Base-by-base conservation (phyloP, 176 grass and related monocot species). In the Oryza punctata region DNA sequence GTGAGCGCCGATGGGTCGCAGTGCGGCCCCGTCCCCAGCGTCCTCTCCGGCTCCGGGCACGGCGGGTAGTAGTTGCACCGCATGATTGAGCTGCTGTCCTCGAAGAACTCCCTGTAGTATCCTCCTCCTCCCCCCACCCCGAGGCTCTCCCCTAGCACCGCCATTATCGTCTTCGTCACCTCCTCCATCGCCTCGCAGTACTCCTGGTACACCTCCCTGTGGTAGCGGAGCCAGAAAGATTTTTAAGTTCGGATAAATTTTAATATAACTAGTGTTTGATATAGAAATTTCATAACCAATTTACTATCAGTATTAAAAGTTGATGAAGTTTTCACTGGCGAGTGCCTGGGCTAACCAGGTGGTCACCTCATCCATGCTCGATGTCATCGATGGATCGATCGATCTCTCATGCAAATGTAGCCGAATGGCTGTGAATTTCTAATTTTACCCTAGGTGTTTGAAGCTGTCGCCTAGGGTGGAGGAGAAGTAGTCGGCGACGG, bases 31-130 rank as follows among this genome's bases (percentile, higher is more conserved):
- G 92, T 97, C 7, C 94, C 95, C 63, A 90, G 86, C 65, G 90
- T 79, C 80, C 89, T 65, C 16, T 97, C 92, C 26, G 94, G 92
- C 84, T 97, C 88, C 54, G 92, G 94, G 81, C 94, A 97, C 25
- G 38, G 69, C 7, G 94, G 94, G 83, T 97, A 92, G 83, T 92
- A 89, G 90, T 97, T 97, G 78, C 90, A 94, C 84, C 95, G 45
- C 91, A 91, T 94, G 89, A 87, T 94, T 14, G 81, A 92, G 52
- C 78, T 32, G 18, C 87, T 78, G 65, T 97, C 95, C 60, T 80
- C 45, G 86, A 92, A 97, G 77, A 91, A 94, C 16, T 97, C 90
- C 64, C 78, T 73, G 81, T 85, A 97, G 70, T 78, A 81, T 14
- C 72, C 71, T 28, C 76, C 72, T 14, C 72, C 71, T 28, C 76